Conservation (phyloP, 2,329 filamentous ascomycete genomes). For the Chaetomium globosum region DNA sequence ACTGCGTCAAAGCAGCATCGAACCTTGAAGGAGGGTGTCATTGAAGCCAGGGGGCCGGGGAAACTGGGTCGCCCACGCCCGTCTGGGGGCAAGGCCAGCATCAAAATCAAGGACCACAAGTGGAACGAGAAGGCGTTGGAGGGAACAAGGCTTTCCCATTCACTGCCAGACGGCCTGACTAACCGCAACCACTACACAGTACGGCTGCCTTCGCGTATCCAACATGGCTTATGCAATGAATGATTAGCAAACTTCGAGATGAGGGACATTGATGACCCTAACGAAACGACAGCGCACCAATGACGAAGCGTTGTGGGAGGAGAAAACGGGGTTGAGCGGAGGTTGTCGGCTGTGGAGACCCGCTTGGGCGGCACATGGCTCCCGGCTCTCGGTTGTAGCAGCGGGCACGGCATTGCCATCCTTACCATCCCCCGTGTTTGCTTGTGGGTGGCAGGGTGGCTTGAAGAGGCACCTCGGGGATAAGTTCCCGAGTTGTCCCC, state of each 20-base stretch:
- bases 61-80: background rate
- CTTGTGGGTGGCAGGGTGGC: too few species aligned
- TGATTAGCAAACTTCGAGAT: background rate
- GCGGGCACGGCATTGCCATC: background rate
- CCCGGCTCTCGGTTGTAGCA: background rate
- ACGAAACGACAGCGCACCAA: background rate
- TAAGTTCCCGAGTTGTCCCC: background rate
- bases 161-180: too few species aligned
- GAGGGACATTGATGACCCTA: background rate
- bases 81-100: background rate
- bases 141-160: constrained; percentile 1
- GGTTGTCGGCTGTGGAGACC: constrained; percentile 1
- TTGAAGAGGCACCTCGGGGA: background rate
- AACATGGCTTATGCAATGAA: background rate
- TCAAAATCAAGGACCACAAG: background rate
- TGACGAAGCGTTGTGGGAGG: background rate
- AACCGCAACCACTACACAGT: background rate
- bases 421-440: background rate
- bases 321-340: background rate
- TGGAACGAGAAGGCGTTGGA: background rate
- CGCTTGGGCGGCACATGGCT: constrained; percentile 11
- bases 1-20: background rate
- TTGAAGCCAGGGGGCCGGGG: background rate
- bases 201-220: background rate
- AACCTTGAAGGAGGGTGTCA: background rate